phyloP scores from a whole-genome alignment of 768 basidiomycete genomes.

The Boletus barrowsii region DNA sequence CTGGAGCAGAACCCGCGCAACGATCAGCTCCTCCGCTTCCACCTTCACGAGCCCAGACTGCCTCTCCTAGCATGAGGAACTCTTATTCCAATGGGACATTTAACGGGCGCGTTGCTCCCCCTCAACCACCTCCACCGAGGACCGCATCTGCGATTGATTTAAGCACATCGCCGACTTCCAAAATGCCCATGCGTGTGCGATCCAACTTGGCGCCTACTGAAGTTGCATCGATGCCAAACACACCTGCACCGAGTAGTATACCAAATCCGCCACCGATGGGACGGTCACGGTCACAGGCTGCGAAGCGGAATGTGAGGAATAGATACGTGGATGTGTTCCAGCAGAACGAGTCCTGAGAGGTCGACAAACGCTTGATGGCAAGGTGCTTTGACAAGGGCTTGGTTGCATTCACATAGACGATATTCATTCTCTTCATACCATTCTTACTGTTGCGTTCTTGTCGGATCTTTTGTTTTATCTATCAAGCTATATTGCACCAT shows the following conservation, averaged over 20 bases:
- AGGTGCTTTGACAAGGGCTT: not conserved
- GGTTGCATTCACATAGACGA: not conserved
- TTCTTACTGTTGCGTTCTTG: constrained; percentile 11
- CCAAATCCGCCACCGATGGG: constrained; percentile 40
- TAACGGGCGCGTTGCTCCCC: constrained; percentile 12
- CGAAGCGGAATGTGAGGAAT: constrained; percentile 75
- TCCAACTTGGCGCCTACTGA: constrained; percentile 62
- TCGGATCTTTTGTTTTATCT: constrained; percentile 23
- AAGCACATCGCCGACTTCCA: constrained; percentile 48
- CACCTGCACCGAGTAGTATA: constrained; percentile 23
- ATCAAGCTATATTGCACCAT: constrained; percentile 12
- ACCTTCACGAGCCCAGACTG: constrained; percentile 81
- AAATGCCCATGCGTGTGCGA: constrained; percentile 53
- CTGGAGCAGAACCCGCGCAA: constrained; percentile 50
- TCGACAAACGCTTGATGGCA: constrained; percentile 5
- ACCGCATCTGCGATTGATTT: constrained; percentile 66
- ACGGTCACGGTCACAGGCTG: constrained; percentile 50
- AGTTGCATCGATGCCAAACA: constrained; percentile 33
- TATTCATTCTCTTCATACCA: constrained; percentile 10
- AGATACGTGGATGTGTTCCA: constrained; percentile 93
- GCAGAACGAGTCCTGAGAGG: constrained; percentile 37
- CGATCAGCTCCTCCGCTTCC: constrained; percentile 63
- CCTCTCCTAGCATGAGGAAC: constrained; percentile 65
- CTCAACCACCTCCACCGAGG: constrained; percentile 34
- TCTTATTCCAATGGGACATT: constrained; percentile 33